Percentiles rank a stretch among this genome's conserved stretches.
Evolutionary conservation across 2,329 filamentous ascomycete genomes (phyloP).

Genomic region (Shiraia sp.): DNA sequence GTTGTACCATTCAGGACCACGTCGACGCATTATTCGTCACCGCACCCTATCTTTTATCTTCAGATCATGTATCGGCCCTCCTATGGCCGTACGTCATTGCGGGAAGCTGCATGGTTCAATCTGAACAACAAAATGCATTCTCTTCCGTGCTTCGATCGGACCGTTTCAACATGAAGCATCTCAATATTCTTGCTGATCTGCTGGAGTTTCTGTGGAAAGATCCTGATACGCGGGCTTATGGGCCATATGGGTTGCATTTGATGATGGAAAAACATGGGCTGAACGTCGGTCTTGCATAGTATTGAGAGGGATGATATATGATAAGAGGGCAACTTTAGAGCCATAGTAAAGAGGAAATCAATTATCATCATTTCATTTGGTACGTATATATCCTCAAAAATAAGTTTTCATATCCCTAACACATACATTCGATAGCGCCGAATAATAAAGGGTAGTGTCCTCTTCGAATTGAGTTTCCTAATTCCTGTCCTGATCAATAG

Average conservation of each 20-base stretch:
- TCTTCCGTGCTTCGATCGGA: not conserved
- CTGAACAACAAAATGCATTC: not conserved
- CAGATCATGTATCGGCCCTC: not conserved
- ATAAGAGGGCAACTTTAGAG: no score
- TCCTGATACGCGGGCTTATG: not conserved
- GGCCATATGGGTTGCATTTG: not conserved
- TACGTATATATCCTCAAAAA: no score
- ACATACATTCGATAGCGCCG: no score
- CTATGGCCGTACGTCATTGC: constrained; percentile 1
- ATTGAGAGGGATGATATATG: no score
- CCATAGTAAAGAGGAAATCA: no score
- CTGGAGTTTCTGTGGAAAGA: not conserved
- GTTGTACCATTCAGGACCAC: not conserved
- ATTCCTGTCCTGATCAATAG: no score
- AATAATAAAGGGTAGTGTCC: no score
- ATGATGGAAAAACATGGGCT: not conserved
- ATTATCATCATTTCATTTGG: no score
- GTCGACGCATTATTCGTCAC: not conserved
- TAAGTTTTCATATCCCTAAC: no score
- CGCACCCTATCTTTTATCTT: not conserved
- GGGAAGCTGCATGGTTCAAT: not conserved
- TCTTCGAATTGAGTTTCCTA: no score
- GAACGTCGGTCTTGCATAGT: no score
- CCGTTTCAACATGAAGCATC: not conserved
- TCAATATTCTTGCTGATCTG: not conserved